Base-by-base conservation (phyloP, 768 basidiomycete species). In the Rhizopogon roseolus region DNA sequence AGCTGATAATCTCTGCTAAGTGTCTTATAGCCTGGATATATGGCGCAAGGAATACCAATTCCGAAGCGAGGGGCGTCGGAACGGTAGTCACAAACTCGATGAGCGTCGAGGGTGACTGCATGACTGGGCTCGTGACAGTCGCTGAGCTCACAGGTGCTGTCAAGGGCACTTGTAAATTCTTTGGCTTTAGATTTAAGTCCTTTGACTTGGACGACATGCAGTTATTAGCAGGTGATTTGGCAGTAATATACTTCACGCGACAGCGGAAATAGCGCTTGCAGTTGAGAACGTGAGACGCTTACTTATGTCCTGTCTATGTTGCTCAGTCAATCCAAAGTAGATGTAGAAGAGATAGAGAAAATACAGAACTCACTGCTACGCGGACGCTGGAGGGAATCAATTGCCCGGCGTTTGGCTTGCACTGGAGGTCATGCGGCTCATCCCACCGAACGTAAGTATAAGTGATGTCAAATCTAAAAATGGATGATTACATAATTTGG, bases 11-110 rank as follows among this genome's bases (percentile, higher is more conserved):
- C 61, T 88, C 77, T 2, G 76, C 64, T 0, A 67, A 32, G 53
- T 71, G 70, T 11, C 81, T 74, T 8, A 77, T 32, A 17, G 58
- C 54, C 27, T 79, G 69, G 25, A 90, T 73, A 39, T 68, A 58
- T 0, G 86, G 85, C 0, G 80, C 79, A 52, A 90, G 81, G 10
- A 75, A 74, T 40, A 90, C 74, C 46, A 93, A 79, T 5, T 80
- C 77, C 8, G 76, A 63, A 6, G 80, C 81, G 55, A 91, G 72
- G 16, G 82, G 80, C 0, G 82, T 72, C 0, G 89, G 89, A 1
- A 87, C 80, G 6, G 75, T 68, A 46, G 76, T 76, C 29, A 85
- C 72, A 57, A 88, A 84, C 54, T 83, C 77, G 52, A 68, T 50
- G 16, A 70, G 54, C 1, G 56, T 52, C 1, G 58, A 46, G 4